These are phyloP conservation scores for Calonectria fujianensis DNA, from an alignment of 2,329 filamentous ascomycete genomes.

Conservation along the genomic window DNA sequence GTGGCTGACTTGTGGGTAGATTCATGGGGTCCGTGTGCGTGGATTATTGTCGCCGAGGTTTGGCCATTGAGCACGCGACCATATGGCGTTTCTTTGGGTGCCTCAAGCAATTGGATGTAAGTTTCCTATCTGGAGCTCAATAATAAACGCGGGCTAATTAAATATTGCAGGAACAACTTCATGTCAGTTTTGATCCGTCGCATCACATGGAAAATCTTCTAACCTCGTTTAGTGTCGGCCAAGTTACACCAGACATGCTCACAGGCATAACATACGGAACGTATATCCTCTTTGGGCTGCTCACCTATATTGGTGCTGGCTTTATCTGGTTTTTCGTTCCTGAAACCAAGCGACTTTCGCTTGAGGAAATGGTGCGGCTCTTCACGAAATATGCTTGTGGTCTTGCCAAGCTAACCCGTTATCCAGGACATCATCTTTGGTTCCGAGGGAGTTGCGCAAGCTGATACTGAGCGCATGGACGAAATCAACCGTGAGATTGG, in stretches of 20 bases:
- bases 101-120: slow-evolving; percentile 77
- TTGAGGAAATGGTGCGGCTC: slow-evolving; percentile 76
- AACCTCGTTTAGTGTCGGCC: slow-evolving; percentile 68
- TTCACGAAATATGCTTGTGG: not conserved
- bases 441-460: slow-evolving; percentile 78
- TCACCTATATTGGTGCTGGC: slow-evolving; percentile 77
- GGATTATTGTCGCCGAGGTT: slow-evolving; percentile 85
- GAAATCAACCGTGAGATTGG: slow-evolving; percentile 84
- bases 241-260: slow-evolving; percentile 82
- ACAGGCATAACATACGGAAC: slow-evolving; percentile 80
- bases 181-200: slow-evolving; percentile 58
- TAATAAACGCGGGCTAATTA: slow-evolving; percentile 23
- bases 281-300: slow-evolving; percentile 81
- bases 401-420: not conserved
- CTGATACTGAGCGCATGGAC: slow-evolving; percentile 82
- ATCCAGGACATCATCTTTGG: slow-evolving; percentile 79
- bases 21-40: slow-evolving; percentile 83
- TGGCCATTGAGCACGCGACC: slow-evolving; percentile 83
- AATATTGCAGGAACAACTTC: slow-evolving; percentile 68
- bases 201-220: not conserved
- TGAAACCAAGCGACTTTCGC: slow-evolving; percentile 77
- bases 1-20: slow-evolving; percentile 56
- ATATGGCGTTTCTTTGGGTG: slow-evolving; percentile 82
- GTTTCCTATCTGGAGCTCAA: not conserved
- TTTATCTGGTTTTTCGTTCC: slow-evolving; percentile 80